Evolutionary conservation across 1,284 basidiomycete genomes (phyloP), one percentile per base, ranked within the genome.

Genomic region (Phellopilus nigrolimitatus): DNA sequence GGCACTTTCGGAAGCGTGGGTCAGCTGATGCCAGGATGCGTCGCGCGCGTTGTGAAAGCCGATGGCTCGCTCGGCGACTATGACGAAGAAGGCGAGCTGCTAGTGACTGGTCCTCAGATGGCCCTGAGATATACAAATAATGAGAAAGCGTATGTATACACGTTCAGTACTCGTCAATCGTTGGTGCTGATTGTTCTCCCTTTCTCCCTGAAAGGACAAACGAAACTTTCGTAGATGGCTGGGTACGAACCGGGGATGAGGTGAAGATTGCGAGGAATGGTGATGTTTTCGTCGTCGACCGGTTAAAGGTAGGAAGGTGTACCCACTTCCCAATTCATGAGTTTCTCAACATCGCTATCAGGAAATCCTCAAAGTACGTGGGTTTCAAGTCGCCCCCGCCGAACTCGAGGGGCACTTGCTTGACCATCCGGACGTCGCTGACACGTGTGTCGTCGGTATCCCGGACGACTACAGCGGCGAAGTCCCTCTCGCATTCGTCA

Each of bases 381-480:
- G 53, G 21, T 57, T 57, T 36, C 53, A 57, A 38, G 53, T 55
- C 8, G 67, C 64, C 58, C 82, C 83, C 1, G 81, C 83, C 4
- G 84, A 88, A 60, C 68, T 88, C 1, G 86, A 88, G 60, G 85
- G 86, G 0, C 85, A 87, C 64, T 68, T 93, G 25, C 71, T 93
- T 54, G 61, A 82, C 64, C 85, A 90, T 57, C 68, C 75, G 0
- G 84, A 85, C 58, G 80, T 92, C 3, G 71, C 71, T 1, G 84
- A 91, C 53, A 75, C 72, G 1, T 89, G 88, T 59, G 85, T 93
- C 9, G 82, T 93, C 4, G 79, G 87, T 2, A 64, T 91, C 2
- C 76, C 76, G 0, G 86, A 93, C 61, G 87, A 91, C 12, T 87
- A 82, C 58, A 84, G 78, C 43, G 90, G 90, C 31, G 90, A 93